Conservation (phyloP, 352 stramenopile genomes). For the Phytophthora agathidicida region DNA sequence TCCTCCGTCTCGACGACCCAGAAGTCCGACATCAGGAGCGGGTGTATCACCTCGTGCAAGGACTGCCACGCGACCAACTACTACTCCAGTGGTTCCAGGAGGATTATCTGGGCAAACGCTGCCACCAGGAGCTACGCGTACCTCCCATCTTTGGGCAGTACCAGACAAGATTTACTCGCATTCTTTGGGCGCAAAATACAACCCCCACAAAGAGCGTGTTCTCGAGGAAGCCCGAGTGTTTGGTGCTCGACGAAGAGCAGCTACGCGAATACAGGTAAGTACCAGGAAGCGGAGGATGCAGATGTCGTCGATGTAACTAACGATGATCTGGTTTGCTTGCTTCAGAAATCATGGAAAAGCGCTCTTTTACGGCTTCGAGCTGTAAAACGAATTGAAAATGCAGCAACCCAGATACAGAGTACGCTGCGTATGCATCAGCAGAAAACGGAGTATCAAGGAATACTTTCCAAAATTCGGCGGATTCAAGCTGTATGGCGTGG, state of each 20-base stretch:
- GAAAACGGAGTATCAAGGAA: constrained; percentile 27
- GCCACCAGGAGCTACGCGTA: constrained; percentile 53
- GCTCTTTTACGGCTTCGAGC: constrained; percentile 23
- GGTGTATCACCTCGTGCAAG: constrained; percentile 48
- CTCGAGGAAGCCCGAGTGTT: constrained; percentile 52
- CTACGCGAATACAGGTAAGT: constrained; percentile 59
- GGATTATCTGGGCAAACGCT: constrained; percentile 43
- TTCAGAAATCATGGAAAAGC: constrained; percentile 30
- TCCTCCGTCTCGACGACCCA: constrained; percentile 22
- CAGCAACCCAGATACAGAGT: constrained; percentile 37
- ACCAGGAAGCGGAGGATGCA: neutral
- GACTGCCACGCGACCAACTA: constrained; percentile 39
- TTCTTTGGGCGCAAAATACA: constrained; percentile 54
- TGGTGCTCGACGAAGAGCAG: constrained; percentile 50
- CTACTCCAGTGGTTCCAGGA: constrained; percentile 41
- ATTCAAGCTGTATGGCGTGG: constrained; percentile 42
- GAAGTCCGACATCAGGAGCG: constrained; percentile 1
- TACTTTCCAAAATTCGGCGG: constrained; percentile 18
- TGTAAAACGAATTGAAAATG: constrained; percentile 19
- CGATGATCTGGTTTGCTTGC: neutral
- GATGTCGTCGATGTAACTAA: neutral
- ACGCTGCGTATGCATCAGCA: constrained; percentile 27
- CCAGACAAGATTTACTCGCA: constrained; percentile 55
- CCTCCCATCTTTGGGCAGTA: constrained; percentile 42
- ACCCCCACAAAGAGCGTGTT: constrained; percentile 52